Conservation (phyloP, 2,329 filamentous ascomycete species). For the Macroventuria anomochaeta region DNA sequence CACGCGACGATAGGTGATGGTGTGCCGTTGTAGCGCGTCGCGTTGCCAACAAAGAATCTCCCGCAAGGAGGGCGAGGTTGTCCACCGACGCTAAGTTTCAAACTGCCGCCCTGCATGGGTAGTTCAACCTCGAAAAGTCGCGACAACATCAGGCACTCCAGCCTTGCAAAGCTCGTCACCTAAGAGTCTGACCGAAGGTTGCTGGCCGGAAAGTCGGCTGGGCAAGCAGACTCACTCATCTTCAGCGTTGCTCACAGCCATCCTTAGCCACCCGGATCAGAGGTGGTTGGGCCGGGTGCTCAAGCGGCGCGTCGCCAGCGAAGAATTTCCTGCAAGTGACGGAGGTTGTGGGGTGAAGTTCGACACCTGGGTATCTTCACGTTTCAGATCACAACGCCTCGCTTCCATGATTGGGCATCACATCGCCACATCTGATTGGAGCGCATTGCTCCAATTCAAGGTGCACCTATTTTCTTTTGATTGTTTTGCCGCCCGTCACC, state of each 20-base stretch:
- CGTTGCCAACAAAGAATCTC: constrained; percentile 30
- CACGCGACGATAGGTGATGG: constrained; percentile 43
- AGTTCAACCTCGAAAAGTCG: neutral
- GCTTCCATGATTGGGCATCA: constrained; percentile 30
- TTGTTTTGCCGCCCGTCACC: constrained; percentile 33
- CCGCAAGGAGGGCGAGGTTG: constrained; percentile 25
- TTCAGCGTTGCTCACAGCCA: too few species aligned
- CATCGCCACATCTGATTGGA: constrained; percentile 32
- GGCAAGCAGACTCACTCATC: too few species aligned
- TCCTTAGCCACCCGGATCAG: too few species aligned
- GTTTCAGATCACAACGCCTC: constrained; percentile 30
- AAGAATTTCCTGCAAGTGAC: neutral
- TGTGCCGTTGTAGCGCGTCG: constrained; percentile 32
- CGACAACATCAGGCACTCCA: too few species aligned
- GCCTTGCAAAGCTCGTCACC: neutral
- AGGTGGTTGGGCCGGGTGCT: too few species aligned
- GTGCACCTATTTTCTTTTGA: constrained; percentile 4
- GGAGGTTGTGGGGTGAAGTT: too few species aligned
- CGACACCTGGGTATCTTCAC: neutral
- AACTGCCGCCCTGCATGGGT: constrained; percentile 1
- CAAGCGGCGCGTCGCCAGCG: too few species aligned
- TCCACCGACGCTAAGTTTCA: constrained; percentile 11
- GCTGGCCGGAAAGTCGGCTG: too few species aligned
- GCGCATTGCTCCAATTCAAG: constrained; percentile 26
- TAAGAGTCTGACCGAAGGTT: too few species aligned